Base-by-base conservation (phyloP, 2,329 filamentous ascomycete genomes). In the Aureobasidium sp. region DNA sequence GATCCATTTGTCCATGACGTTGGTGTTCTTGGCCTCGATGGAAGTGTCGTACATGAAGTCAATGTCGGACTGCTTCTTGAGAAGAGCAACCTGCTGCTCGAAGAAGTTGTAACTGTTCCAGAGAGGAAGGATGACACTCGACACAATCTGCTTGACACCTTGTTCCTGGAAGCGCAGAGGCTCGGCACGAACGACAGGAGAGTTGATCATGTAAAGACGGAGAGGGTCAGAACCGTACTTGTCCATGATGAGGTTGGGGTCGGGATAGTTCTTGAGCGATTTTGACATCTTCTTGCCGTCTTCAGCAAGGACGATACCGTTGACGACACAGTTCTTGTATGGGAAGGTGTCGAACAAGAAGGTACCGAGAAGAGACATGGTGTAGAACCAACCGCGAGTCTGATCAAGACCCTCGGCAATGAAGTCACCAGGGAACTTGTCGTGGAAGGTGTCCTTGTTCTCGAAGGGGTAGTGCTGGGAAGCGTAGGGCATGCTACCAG, bases 271-370 rank as follows among this genome's bases (percentile, higher is more conserved):
- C 79, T 97, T 95, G 63, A 96, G 80, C 60, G 93, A 86, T 77
- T 97, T 97, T 7, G 91, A 96, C 93, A 97, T 97, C 81, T 97
- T 97, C 81, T 96, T 97, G 62, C 93, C 93, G 70, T 96, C 91
- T 73, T 96, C 91, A 0, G 92, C 92, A 44, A 97, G 82, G 5
- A 97, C 91, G 65, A 96, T 94, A 55, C 92, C 92, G 71, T 96
- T 97, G 65, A 96, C 91, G n/a, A 97, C 90, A 69, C 91, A 95
- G 73, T 96, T 97, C 77, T 94, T 87, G 81, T 96, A 97, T 0
- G 93, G 91, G 2, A 91, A 85, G 39, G 85, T 83, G 47, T 89
- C 89, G 69, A 94, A 96, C 4, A 97, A 82, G 72, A 96, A 90
- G 8, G 89, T 94, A 37, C 92, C 92, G 52, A 97, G 79, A 11